These are phyloP conservation scores for Hymenochaete sp. DNA, from an alignment of 1,284 basidiomycete genomes.

Conservation along the genomic window DNA sequence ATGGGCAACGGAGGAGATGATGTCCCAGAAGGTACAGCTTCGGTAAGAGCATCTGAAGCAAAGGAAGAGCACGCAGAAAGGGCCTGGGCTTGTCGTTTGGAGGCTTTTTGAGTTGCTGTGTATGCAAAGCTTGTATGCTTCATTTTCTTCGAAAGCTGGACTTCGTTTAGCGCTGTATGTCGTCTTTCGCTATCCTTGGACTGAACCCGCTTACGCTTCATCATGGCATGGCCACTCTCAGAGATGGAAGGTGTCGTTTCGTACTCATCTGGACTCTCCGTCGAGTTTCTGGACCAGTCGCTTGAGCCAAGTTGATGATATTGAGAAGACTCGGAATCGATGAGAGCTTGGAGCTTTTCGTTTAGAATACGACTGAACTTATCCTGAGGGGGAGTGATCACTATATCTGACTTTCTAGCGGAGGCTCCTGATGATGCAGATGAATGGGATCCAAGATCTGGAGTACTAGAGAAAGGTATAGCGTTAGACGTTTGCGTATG, in stretches of 20 bases:
- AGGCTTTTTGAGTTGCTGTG: constrained; percentile 10
- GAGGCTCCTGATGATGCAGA: constrained; percentile 1
- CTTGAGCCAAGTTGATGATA: no score
- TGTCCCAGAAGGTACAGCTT: constrained; percentile 1
- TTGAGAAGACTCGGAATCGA: not conserved
- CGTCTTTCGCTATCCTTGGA: constrained; percentile 1
- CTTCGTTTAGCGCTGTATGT: constrained; percentile 2
- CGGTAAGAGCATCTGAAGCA: not conserved
- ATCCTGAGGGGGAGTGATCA: constrained; percentile 9
- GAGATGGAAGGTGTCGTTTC: not conserved
- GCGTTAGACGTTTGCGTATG: constrained; percentile 4
- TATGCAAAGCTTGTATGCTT: constrained; percentile 16
- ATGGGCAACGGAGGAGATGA: constrained; percentile 10
- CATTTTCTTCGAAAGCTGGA: constrained; percentile 10
- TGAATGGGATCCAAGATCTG: constrained; percentile 10
- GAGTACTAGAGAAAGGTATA: constrained; percentile 14
- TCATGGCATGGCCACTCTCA: not conserved
- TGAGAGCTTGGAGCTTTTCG: constrained; percentile 10
- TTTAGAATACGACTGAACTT: constrained; percentile 6
- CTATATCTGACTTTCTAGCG: constrained; percentile 3
- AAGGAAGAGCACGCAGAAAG: constrained; percentile 11
- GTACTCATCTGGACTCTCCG: not conserved
- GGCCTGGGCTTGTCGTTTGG: constrained; percentile 12
- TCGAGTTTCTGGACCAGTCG: no score
- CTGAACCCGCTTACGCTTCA: constrained; percentile 13